Evolutionary conservation across 805 yeast genomes (phyloP), one percentile per base, ranked within the genome.

Genomic region (Metschnikowia santaceciliae): DNA sequence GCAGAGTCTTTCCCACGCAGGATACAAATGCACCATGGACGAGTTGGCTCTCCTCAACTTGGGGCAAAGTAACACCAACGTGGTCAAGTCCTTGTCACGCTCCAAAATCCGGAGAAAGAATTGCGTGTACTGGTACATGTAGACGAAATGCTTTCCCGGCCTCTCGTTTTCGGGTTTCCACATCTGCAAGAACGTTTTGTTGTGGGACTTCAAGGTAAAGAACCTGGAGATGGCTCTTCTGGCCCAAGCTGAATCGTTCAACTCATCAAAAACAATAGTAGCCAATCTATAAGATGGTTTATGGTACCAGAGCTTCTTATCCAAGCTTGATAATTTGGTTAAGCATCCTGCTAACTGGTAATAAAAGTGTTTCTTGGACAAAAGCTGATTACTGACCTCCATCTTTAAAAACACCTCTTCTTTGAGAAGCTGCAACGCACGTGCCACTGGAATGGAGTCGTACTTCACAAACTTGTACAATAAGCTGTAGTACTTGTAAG

Each of bases 131-230:
- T 83, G 81, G 55, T 75, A 78, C 32, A 86, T 84, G 67, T 86
- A 90, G 10, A 81, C 82, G 64, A 90, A 92, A 67, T 92, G 97
- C 58, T 88, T 89, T 0, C 99, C 99, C 0, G 97, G 94, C 19
- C 95, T 70, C 65, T 95, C 99, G 59, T 76, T 66, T 44, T 90
- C 96, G 0, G 97, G 96, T 59, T 90, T 90, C 98, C 99, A 94
- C 51, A 94, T 88, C 56, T 82, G 86, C 1, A 91, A 81, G 36
- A 94, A 75, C 10, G 85, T 81, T 61, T 90, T 87, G 40, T 82
- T 81, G 2, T 80, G 76, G 0, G 90, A 75, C 57, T 83, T 88
- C 45, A 89, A 65, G 6, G 87, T 76, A 47, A 91, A 79, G 15
- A 90, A 70, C 0, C 74, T 62, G 1, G 79, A 71, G 79, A 92